Base-by-base conservation (phyloP, 140 eudicot genomes). In the Oenanthe javanica region DNA sequence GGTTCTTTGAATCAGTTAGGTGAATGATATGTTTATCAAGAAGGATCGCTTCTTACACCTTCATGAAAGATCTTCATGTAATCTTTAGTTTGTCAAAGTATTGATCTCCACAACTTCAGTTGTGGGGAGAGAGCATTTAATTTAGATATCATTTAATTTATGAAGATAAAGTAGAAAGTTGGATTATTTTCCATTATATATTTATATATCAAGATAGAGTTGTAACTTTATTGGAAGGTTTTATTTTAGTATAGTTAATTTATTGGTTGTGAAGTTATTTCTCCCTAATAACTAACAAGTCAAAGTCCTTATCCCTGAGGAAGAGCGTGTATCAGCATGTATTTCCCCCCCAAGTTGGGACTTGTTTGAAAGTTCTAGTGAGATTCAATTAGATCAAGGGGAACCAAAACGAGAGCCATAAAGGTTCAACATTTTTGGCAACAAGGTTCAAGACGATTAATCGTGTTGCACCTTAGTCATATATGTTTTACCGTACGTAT, bases 1-100 rank as follows among this genome's bases (percentile, higher is more conserved):
- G 83, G 54, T 73, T 81, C 79, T 18, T 51, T n/a, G 51, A 81
- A 69, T 31, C 71, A 3, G 48, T 50, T 55, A 7, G 83, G 83
- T 74, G n/a, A 73, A 81, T 72, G 47, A 73, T 73, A 81, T 63
- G 70, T 63, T 36, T 63, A 23, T 51, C 71, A 36, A 73, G 40
- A 31, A 36, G 42, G 42, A 51, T 45, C 57, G 31, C 83, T 54
- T 36, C 79, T 52, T 72, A 15, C 52, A 75, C 27, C 47, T 75
- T 72, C 48, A 79, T 55, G 72, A 21, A 63, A 63, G 40, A 59
- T 63, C 3, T 63, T 63, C 38, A 63, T 63, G 70, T 84, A 83
- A 59, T 64, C 43, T 77, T 79, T 69, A 25, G 46, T 70, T 77
- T 78, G 38, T 45, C 21, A 23, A 15, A 7, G 43, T 78, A 21